Conservation (phyloP, 495 filamentous ascomycete genomes). For the Lophiostoma macrostomum region DNA sequence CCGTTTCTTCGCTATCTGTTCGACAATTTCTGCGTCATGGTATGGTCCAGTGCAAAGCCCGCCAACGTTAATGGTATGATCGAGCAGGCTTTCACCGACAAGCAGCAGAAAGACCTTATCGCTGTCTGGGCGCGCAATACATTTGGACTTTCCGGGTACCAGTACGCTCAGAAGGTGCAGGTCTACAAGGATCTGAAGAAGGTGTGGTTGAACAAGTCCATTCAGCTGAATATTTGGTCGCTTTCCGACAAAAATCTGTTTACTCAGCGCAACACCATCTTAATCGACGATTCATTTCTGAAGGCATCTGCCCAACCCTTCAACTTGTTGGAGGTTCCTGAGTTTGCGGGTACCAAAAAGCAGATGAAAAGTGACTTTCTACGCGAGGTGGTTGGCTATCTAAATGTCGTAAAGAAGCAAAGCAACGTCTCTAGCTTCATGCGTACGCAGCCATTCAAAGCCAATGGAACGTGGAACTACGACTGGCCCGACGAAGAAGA, state of each 20-base stretch:
- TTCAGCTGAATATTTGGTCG: slow-evolving; percentile 53
- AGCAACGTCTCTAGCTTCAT: slow-evolving; percentile 45
- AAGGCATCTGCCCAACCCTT: slow-evolving; percentile 81
- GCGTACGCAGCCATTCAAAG: slow-evolving; percentile 29
- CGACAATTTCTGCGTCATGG: slow-evolving; percentile 67
- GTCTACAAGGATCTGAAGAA: slow-evolving; percentile 79
- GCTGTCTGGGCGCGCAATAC: slow-evolving; percentile 79
- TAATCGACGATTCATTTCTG: slow-evolving; percentile 77
- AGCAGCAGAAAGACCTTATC: slow-evolving; percentile 50
- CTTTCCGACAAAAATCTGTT: slow-evolving; percentile 45
- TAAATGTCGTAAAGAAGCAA: slow-evolving; percentile 42
- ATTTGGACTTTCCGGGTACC: slow-evolving; percentile 58
- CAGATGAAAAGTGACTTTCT: slow-evolving; percentile 35
- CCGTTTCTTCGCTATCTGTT: slow-evolving; percentile 63
- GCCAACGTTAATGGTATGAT: slow-evolving; percentile 66
- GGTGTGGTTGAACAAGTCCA: slow-evolving; percentile 62
- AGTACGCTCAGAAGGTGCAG: slow-evolving; percentile 70
- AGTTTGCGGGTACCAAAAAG: slow-evolving; percentile 52
- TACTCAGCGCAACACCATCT: slow-evolving; percentile 81
- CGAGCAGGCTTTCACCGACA: slow-evolving; percentile 48
- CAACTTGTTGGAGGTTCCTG: slow-evolving; percentile 77
- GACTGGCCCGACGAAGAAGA: slow-evolving; percentile 28
- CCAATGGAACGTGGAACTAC: slow-evolving; percentile 27
- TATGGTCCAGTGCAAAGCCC: slow-evolving; percentile 85
- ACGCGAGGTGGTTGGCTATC: slow-evolving; percentile 41